Evolutionary conservation across 140 eudicot genomes (phyloP), one percentile per base, ranked within the genome.

Genomic region (Stevia rebaudiana): DNA sequence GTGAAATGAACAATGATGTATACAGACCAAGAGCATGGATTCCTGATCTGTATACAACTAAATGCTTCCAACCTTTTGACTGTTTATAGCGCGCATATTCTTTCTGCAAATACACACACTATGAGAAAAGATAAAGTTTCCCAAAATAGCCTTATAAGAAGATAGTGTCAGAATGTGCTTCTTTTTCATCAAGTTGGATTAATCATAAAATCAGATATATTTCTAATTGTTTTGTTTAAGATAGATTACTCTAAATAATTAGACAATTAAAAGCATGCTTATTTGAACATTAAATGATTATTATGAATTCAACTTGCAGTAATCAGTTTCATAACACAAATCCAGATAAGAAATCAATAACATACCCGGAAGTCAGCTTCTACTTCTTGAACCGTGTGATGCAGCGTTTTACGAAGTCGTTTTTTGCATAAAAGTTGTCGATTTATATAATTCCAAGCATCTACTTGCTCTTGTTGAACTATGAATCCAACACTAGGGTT

Each of bases 1-100:
- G 83, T 48, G 82, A 78, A 72, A 87, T 81, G 85, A 87, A 82
- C 62, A 67, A 61, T 68, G 95, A 84, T 47, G 95, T 87, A 75
- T 87, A 87, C 41, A 87, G 83, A 63, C 96, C 96, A 74, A 88
- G 91, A 57, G 89, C 94, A 82, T 88, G 94, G 57, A 88, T 88
- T 61, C 87, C 88, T 16, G 94, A 88, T 77, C 82, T 88, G 80
- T 88, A 88, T 12, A 88, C 94, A 9, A 87, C 89, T 76, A 87
- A 67, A 66, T 78, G 78, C 51, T 77, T 82, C 95, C 95, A 84
- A 30, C 81, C 77, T 47, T 80, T 87, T 31, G 83, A 80, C 42
- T 84, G 94, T 76, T 75, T 88, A 51, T 84, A 82, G 40, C 86
- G 85, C 53, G 75, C 73, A 70, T 88, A 88, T 70, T 85, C 94